Base-by-base conservation (phyloP, 805 yeast species). In the Cyberlindnera amylophila region DNA sequence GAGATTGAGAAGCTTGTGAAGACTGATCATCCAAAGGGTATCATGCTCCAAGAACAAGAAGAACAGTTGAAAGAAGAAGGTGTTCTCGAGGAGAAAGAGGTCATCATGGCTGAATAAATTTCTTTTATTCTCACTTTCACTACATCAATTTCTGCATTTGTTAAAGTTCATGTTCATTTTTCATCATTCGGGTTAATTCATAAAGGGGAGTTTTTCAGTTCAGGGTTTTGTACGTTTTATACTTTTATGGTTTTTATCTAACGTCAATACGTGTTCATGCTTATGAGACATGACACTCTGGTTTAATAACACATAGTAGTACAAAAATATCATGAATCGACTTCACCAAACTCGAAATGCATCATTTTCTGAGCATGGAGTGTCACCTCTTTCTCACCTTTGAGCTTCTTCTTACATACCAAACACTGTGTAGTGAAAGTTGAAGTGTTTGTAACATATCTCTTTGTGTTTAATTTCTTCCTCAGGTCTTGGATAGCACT, bases 401-500 rank as follows among this genome's bases (percentile, higher is more conserved):
- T 67, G 27, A 83, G 61, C 2, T 66, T 55, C 19, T 58, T 54
- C 18, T 72, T 69, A 55, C 93, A 85, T 2, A 63, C 67, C 12
- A 74, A 66, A 54, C 91, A 85, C 32, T 73, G 63, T 15, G 82
- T 70, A 24, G 74, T 60, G 51, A 82, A 82, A 4, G 66, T 72
- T 4, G 75, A 67, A 0, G 87, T 80, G 56, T 85, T 85, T 12
- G 89, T 83, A 17, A 79, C 71, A 50, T 80, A 79, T 27, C 83
- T 79, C 45, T 62, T 61, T 7, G 64, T 53, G 49, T 78, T 79
- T 48, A 84, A 61, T 23, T 62, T 52, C 5, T 54, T 51, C 15
- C 78, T 70, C 19, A 84, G 58, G 35, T 61, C 54, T 24, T 58
- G 44, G 1, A 74, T 61, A 4, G 71, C 68, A 6, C 57, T 62